Conservation (phyloP, 1,284 basidiomycete genomes). For the Moesziomyces sp. region DNA sequence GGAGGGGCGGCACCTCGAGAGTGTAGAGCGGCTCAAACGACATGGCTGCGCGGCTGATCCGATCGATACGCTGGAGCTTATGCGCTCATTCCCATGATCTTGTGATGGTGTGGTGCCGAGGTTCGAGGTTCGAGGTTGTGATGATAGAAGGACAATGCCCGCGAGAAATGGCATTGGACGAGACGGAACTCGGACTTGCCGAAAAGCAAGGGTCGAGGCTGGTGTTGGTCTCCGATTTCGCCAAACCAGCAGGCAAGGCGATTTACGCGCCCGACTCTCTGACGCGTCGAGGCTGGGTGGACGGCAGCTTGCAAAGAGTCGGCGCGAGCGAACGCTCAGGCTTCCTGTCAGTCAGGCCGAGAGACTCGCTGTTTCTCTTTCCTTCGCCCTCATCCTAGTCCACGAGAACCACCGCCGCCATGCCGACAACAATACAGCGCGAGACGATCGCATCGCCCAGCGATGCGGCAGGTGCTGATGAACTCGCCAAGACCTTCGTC, state of each 20-base stretch:
- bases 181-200: constrained; percentile 13
- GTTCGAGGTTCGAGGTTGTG: neutral
- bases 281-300: constrained; percentile 19
- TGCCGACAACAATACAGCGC: constrained; percentile 34
- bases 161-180: constrained; percentile 1
- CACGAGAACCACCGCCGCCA: constrained; percentile 2
- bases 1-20: constrained; percentile 24
- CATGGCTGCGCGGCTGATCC: constrained; percentile 13
- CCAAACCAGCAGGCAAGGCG: neutral
- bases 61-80: constrained; percentile 1
- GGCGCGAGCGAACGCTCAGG: too few relatives aligned
- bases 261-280: constrained; percentile 29
- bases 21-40: constrained; percentile 24
- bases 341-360: too few relatives aligned
- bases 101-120: neutral
- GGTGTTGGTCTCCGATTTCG: constrained; percentile 31
- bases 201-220: constrained; percentile 2
- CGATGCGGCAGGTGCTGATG: neutral
- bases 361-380: constrained; percentile 1
- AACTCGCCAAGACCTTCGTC: constrained; percentile 49
- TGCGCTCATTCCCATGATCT: neutral
- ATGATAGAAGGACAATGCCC: neutral
- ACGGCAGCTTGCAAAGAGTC: neutral
- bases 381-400: neutral
- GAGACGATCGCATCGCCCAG: neutral